Evolutionary conservation across 192 early-diverging fungal genomes (phyloP).

Genomic region (Coemansia guatemalensis): DNA sequence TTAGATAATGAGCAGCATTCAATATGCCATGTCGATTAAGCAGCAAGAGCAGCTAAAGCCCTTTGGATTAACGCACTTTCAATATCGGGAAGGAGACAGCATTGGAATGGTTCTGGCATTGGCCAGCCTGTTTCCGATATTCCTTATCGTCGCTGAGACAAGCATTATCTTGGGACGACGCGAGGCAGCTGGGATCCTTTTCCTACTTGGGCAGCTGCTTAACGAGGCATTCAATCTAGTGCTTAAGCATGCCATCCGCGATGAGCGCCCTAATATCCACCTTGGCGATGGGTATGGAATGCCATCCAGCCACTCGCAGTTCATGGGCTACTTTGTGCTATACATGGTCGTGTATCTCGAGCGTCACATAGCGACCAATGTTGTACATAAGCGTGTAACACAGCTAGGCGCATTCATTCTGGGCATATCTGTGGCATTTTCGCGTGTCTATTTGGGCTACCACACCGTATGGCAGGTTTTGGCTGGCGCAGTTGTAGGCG

Average conservation of each 20-base stretch:
- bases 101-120: slow-evolving; percentile 38
- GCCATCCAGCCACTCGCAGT: slow-evolving; percentile 55
- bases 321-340: slow-evolving; percentile 46
- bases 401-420: slow-evolving; percentile 27
- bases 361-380: slow-evolving; percentile 6
- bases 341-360: slow-evolving; percentile 34
- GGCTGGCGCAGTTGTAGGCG: slow-evolving; percentile 22
- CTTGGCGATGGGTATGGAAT: slow-evolving; percentile 54
- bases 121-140: slow-evolving; percentile 47
- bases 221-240: slow-evolving; percentile 43
- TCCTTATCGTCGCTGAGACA: slow-evolving; percentile 43
- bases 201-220: slow-evolving; percentile 39
- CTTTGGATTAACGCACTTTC: slow-evolving; percentile 47
- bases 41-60: slow-evolving; percentile 20
- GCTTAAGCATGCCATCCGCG: slow-evolving; percentile 25
- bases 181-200: slow-evolving; percentile 31
- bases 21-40: not conserved
- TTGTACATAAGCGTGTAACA: slow-evolving; percentile 9
- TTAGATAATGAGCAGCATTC: not conserved
- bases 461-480: slow-evolving; percentile 34
- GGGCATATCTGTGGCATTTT: slow-evolving; percentile 19
- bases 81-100: slow-evolving; percentile 44
- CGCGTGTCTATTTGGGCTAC: slow-evolving; percentile 47
- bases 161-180: slow-evolving; percentile 47
- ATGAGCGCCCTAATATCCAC: slow-evolving; percentile 33